Conservation (phyloP, 208 protist genomes). For the Tritrichomonas foetus region DNA sequence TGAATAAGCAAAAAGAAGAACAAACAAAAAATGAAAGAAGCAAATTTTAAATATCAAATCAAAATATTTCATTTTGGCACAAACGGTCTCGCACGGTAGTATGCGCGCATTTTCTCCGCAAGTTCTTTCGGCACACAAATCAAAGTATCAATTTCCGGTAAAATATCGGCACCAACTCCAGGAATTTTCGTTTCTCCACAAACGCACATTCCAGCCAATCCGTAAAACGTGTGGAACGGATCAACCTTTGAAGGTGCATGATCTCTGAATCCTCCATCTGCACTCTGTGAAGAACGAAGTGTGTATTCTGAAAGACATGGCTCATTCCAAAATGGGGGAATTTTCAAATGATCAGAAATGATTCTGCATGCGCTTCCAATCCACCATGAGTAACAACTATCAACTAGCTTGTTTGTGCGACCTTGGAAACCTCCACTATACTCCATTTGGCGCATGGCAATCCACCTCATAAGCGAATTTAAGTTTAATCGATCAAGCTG, state of each 20-base stretch:
- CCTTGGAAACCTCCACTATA: conserved; percentile 52
- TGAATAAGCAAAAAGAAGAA: too few relatives aligned
- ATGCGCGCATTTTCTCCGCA: background rate
- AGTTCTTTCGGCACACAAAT: background rate
- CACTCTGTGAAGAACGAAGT: background rate
- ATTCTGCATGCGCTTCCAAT: conserved; percentile 39
- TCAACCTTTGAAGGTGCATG: background rate
- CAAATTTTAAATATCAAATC: too few relatives aligned
- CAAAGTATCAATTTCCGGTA: background rate
- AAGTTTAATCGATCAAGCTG: conserved; percentile 38
- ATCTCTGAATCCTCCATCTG: background rate
- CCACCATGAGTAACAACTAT: conserved; percentile 55
- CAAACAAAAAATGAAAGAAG: too few relatives aligned
- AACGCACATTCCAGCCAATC: background rate
- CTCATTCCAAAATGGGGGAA: background rate
- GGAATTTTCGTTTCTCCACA: background rate
- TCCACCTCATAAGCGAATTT: conserved; percentile 45
- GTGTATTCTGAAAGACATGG: background rate
- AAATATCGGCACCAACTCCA: background rate
- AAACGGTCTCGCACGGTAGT: background rate
- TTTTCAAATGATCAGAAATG: background rate
- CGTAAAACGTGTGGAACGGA: background rate
- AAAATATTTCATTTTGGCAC: too few relatives aligned
- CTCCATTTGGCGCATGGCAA: conserved; percentile 40
- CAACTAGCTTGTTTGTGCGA: conserved; percentile 55